phyloP scores from a whole-genome alignment of 2,329 filamentous ascomycete species.

The Pyricularia sp. region DNA sequence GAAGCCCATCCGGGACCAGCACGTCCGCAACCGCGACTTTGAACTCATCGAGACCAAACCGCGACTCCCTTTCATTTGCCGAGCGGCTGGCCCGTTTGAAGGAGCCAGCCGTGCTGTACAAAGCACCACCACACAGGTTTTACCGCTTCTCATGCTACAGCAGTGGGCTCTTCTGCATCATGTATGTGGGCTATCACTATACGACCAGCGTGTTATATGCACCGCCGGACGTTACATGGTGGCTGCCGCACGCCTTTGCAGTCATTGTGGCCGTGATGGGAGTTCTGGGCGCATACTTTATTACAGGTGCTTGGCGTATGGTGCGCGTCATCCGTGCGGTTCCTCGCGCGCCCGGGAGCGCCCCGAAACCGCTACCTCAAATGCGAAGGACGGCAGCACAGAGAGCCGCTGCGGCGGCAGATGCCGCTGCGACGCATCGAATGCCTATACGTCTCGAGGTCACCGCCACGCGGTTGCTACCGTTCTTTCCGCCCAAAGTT shows the following conservation, averaged over 20 bases:
- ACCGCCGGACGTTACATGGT: conserved; percentile 37
- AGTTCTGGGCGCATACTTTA: conserved; percentile 44
- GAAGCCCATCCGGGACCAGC: neutral
- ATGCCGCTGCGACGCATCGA: conserved; percentile 5
- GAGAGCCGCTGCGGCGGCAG: conserved; percentile 7
- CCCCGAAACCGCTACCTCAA: neutral
- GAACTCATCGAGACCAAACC: neutral
- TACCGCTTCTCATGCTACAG: conserved; percentile 48
- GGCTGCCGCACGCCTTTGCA: conserved; percentile 44
- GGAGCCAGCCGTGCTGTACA: conserved; percentile 48
- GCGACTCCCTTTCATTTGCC: conserved; percentile 28
- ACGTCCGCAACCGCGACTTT: conserved; percentile 12
- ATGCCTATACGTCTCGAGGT: conserved; percentile 37
- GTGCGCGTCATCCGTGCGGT: conserved; percentile 45
- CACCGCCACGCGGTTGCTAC: conserved; percentile 34
- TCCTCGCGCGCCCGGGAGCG: conserved; percentile 16
- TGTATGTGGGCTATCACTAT: conserved; percentile 22
- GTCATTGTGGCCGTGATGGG: conserved; percentile 47
- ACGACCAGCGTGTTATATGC: conserved; percentile 26
- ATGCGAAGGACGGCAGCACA: conserved; percentile 4
- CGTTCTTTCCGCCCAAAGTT: conserved; percentile 31
- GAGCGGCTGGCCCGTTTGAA: conserved; percentile 41
- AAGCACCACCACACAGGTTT: conserved; percentile 49
- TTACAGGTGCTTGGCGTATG: conserved; percentile 43
- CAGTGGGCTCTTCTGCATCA: conserved; percentile 38